Evolutionary conservation across 2,329 filamentous ascomycete species (phyloP).

Genomic region (Colletotrichum theobromicola): DNA sequence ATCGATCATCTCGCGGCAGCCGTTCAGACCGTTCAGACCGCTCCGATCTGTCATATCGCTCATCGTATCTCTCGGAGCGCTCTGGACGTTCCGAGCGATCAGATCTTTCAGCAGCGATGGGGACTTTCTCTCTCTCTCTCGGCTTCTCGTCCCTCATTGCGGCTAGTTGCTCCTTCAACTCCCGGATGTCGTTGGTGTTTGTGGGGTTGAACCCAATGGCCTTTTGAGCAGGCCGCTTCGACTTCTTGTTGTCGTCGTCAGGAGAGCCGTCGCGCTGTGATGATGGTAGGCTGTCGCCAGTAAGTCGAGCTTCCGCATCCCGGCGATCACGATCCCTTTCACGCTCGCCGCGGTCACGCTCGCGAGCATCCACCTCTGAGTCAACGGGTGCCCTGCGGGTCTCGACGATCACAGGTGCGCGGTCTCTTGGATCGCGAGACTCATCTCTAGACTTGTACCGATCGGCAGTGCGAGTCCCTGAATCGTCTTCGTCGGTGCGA

Average conservation of each 20-base stretch:
- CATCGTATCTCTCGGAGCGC: not conserved
- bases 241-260: constrained; percentile 43
- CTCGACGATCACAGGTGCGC: constrained; percentile 24
- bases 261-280: constrained; percentile 45
- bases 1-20: not conserved
- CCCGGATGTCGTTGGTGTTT: constrained; percentile 53
- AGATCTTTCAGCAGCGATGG: constrained; percentile 14
- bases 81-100: constrained; percentile 4
- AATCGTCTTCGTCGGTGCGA: constrained; percentile 18
- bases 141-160: constrained; percentile 37
- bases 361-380: constrained; percentile 24
- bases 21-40: not conserved
- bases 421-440: constrained; percentile 17
- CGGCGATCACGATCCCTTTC: constrained; percentile 36
- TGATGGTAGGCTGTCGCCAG: constrained; percentile 34
- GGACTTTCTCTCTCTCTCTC: not conserved
- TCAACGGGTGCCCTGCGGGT: constrained; percentile 18
- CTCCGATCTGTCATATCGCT: constrained; percentile 4
- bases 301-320: constrained; percentile 43
- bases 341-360: constrained; percentile 15
- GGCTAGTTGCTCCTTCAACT: constrained; percentile 56
- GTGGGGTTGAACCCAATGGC: constrained; percentile 57
- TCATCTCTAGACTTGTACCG: constrained; percentile 32
- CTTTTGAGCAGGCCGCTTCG: constrained; percentile 41
- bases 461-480: constrained; percentile 28